Conservation (phyloP, 306 rosid genomes). For the Lablab purpureus region DNA sequence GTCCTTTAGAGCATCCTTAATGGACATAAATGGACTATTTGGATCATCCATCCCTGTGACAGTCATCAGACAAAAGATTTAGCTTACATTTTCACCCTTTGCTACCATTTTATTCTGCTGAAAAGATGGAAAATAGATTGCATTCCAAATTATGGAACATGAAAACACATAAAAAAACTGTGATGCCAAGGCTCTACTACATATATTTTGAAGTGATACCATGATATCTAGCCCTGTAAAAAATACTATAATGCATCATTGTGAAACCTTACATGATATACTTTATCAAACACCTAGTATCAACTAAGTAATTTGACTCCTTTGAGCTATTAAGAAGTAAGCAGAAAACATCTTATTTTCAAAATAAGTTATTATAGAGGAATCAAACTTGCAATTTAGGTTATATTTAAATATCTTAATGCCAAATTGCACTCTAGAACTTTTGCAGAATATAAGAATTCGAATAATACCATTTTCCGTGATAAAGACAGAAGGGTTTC, state of each 20-base stretch:
- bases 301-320: background rate
- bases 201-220: background rate
- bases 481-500: slow-evolving; percentile 78
- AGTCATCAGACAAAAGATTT: slow-evolving; percentile 33
- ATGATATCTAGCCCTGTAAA: background rate
- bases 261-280: background rate
- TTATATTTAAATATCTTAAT: background rate
- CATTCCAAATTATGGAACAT: background rate
- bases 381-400: background rate
- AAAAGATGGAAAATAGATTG: background rate
- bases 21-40: slow-evolving; percentile 56
- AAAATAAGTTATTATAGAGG: background rate
- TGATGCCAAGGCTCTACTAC: background rate
- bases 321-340: background rate
- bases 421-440: slow-evolving; percentile 1
- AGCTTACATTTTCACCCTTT: slow-evolving; percentile 23
- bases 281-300: background rate
- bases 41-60: slow-evolving; percentile 93
- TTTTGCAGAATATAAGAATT: background rate
- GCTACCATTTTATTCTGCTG: background rate
- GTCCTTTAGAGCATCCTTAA: slow-evolving; percentile 77
- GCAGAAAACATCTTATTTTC: too few species aligned
- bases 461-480: slow-evolving; percentile 87
- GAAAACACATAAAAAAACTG: background rate
- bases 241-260: background rate